Conservation (phyloP, 345 rosid species). For the Gossypium sturtianum region DNA sequence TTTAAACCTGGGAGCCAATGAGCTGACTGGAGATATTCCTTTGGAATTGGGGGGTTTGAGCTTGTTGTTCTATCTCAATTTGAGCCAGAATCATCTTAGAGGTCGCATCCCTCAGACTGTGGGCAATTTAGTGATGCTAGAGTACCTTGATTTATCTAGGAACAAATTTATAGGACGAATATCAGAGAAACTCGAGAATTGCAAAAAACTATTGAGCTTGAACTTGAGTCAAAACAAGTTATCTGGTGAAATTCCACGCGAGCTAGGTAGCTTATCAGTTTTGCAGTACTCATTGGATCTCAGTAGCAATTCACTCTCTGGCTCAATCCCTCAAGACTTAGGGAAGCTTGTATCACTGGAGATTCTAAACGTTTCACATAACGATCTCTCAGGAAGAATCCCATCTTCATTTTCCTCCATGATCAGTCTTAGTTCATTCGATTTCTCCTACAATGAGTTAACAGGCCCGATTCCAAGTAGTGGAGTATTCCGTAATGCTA, state of each 20-base stretch:
- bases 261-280: constrained; percentile 36
- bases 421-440: constrained; percentile 34
- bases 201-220: constrained; percentile 21
- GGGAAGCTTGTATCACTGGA: constrained; percentile 37
- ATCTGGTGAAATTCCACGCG: constrained; percentile 39
- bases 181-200: constrained; percentile 33
- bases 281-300: constrained; percentile 42
- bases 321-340: constrained; percentile 37
- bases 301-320: constrained; percentile 35
- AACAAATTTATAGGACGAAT: constrained; percentile 37
- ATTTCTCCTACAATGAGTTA: constrained; percentile 50
- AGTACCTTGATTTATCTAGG: constrained; percentile 40
- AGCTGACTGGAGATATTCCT: constrained; percentile 45
- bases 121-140: constrained; percentile 27
- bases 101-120: constrained; percentile 37
- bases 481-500: constrained; percentile 33
- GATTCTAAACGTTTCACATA: constrained; percentile 46
- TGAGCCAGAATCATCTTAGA: constrained; percentile 47
- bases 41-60: constrained; percentile 37
- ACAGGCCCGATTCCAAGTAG: constrained; percentile 37
- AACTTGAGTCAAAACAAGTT: constrained; percentile 43
- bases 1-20: constrained; percentile 39
- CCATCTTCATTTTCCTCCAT: constrained; percentile 37
- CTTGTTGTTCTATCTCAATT: constrained; percentile 31
- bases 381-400: constrained; percentile 45